Evolutionary conservation across 176 grass and related monocot species (phyloP).

Genomic region (Oryza glaberrima): DNA sequence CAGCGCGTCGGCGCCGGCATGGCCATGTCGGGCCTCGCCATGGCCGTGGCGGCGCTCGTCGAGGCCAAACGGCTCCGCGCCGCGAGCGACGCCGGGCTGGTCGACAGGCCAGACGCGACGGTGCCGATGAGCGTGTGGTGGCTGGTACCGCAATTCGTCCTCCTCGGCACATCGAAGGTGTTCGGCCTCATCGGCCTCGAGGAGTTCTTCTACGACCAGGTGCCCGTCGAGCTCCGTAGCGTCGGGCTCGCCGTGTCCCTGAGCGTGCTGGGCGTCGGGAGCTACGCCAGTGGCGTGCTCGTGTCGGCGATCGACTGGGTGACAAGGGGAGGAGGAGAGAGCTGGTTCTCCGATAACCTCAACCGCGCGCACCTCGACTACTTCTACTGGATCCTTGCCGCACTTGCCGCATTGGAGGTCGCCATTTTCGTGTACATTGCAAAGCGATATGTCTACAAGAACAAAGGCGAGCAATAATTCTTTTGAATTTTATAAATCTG

Average conservation of each 20-base stretch:
- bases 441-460: slow-evolving; percentile 38
- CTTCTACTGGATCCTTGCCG: slow-evolving; percentile 73
- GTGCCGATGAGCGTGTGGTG: slow-evolving; percentile 85
- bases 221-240: slow-evolving; percentile 52
- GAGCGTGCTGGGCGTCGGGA: slow-evolving; percentile 54
- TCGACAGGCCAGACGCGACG: slow-evolving; percentile 21
- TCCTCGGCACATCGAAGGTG: slow-evolving; percentile 56
- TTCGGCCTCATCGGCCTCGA: slow-evolving; percentile 41
- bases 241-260: slow-evolving; percentile 62
- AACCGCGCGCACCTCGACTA: slow-evolving; percentile 78
- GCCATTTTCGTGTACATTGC: slow-evolving; percentile 46
- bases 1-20: slow-evolving; percentile 68
- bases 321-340: slow-evolving; percentile 30
- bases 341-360: slow-evolving; percentile 73
- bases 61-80: slow-evolving; percentile 56
- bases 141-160: slow-evolving; percentile 73
- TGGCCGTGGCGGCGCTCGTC: slow-evolving; percentile 59
- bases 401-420: slow-evolving; percentile 45
- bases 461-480: too few species aligned
- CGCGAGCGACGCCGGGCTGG: slow-evolving; percentile 49
- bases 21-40: slow-evolving; percentile 45
- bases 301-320: slow-evolving; percentile 25
- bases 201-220: slow-evolving; percentile 85
- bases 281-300: slow-evolving; percentile 56
- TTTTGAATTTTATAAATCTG: too few species aligned